phyloP scores from a whole-genome alignment of 2,329 filamentous ascomycete species.

The Colletotrichum gloeosporioides region DNA sequence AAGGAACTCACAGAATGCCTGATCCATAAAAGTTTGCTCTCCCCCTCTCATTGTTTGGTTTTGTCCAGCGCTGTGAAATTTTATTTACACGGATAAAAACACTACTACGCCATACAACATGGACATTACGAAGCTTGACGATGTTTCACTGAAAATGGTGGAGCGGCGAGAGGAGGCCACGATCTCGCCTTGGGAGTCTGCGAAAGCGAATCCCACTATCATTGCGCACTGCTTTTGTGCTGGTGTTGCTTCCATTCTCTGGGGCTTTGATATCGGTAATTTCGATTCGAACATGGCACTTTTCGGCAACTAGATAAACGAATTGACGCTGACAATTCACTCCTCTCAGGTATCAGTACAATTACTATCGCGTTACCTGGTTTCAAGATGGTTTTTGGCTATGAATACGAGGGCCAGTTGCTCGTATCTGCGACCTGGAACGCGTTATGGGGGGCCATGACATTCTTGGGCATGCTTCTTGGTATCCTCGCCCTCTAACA shows the following conservation, averaged over 20 bases:
- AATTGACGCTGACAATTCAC: too few species aligned
- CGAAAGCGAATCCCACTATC: background rate
- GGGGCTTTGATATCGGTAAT: background rate
- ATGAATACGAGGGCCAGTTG: conserved; percentile 32
- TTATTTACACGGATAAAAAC: background rate
- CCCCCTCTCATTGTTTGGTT: too few species aligned
- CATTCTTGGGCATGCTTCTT: background rate
- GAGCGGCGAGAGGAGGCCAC: background rate
- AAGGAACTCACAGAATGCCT: too few species aligned
- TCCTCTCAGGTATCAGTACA: background rate
- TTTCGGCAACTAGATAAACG: background rate
- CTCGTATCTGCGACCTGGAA: background rate
- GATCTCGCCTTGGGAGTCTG: background rate
- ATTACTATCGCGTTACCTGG: conserved; percentile 31
- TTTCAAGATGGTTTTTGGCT: conserved; percentile 38
- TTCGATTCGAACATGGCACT: background rate
- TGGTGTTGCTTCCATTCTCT: background rate
- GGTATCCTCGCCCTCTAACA: background rate
- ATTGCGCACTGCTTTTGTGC: background rate
- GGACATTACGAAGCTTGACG: background rate
- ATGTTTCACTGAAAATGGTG: background rate
- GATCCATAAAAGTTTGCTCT: too few species aligned
- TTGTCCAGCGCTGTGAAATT: too few species aligned
- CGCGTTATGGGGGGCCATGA: background rate
- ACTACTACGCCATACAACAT: background rate